These are phyloP conservation scores for Fraxinus americana DNA, from an alignment of 257 asterid species.

Conservation along the genomic window DNA sequence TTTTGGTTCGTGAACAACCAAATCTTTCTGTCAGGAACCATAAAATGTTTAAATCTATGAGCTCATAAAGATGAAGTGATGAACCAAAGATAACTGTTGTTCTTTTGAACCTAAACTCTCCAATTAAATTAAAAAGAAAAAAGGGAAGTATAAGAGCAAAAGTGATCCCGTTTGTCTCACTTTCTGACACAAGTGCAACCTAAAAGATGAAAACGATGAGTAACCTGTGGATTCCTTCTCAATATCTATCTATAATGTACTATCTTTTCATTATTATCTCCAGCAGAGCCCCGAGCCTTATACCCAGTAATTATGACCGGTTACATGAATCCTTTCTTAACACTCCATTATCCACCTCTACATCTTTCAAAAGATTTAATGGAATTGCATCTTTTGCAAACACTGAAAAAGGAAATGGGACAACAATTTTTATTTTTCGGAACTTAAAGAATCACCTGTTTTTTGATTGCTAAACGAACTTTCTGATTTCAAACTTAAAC, in stretches of 20 bases:
- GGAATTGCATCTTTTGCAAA: background rate
- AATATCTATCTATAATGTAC: background rate
- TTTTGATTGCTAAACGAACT: background rate
- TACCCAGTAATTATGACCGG: background rate
- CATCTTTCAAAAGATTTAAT: background rate
- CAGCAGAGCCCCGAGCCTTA: background rate
- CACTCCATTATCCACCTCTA: background rate
- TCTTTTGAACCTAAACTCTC: background rate
- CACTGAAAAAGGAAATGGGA: background rate
- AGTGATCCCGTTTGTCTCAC: background rate
- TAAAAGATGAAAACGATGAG: background rate
- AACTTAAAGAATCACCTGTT: background rate
- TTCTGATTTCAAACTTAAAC: conserved; percentile 20
- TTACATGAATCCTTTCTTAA: background rate
- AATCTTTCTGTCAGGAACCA: background rate
- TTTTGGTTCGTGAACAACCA: background rate
- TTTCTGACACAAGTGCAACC: background rate
- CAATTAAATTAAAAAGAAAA: background rate
- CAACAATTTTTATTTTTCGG: background rate
- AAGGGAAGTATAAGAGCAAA: background rate
- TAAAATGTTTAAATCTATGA: background rate
- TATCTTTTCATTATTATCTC: background rate
- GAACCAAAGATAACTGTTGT: background rate
- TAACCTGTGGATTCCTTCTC: background rate
- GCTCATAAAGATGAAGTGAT: background rate